Percentiles rank a stretch among this genome's conserved stretches.
phyloP scores from a whole-genome alignment of 176 grass and related monocot genomes.

The Guadua angustifolia region DNA sequence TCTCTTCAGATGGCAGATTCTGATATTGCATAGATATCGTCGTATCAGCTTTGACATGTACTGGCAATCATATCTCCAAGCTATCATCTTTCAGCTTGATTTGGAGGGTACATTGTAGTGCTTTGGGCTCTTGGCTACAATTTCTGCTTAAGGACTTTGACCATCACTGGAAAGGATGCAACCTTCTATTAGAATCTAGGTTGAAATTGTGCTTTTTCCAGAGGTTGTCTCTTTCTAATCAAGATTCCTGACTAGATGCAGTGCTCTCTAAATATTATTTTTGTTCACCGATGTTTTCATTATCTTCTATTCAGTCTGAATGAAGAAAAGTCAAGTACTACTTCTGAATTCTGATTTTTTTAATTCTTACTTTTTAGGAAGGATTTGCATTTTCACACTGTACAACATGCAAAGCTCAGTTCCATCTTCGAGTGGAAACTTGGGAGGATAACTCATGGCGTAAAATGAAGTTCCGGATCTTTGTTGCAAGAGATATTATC shows the following conservation, averaged over 20 bases:
- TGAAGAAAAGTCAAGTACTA: not conserved
- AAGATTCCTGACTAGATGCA: constrained; percentile 13
- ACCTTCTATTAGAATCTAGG: constrained; percentile 31
- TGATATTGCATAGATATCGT: constrained; percentile 41
- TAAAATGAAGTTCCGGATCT: constrained; percentile 95
- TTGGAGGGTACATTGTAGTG: constrained; percentile 36
- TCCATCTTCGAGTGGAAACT: constrained; percentile 86
- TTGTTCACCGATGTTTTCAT: not conserved
- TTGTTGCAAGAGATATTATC: constrained; percentile 92
- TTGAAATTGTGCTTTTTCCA: constrained; percentile 39
- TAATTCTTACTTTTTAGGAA: constrained; percentile 62
- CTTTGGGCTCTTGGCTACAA: not conserved
- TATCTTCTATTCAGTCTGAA: not conserved
- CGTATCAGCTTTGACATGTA: constrained; percentile 31
- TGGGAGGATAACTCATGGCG: constrained; percentile 95
- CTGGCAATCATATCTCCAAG: constrained; percentile 36
- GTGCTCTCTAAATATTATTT: not conserved
- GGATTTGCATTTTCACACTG: constrained; percentile 97
- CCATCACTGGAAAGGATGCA: not conserved
- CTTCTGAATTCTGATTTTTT: not conserved
- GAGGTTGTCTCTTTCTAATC: constrained; percentile 7
- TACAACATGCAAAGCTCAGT: constrained; percentile 96
- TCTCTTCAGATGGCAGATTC: constrained; percentile 49
- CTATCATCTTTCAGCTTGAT: constrained; percentile 51
- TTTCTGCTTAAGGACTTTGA: constrained; percentile 25